These are phyloP conservation scores for Lodderomyces jiufengensis DNA, from an alignment of 1,139 yeast species.

Conservation along the genomic window DNA sequence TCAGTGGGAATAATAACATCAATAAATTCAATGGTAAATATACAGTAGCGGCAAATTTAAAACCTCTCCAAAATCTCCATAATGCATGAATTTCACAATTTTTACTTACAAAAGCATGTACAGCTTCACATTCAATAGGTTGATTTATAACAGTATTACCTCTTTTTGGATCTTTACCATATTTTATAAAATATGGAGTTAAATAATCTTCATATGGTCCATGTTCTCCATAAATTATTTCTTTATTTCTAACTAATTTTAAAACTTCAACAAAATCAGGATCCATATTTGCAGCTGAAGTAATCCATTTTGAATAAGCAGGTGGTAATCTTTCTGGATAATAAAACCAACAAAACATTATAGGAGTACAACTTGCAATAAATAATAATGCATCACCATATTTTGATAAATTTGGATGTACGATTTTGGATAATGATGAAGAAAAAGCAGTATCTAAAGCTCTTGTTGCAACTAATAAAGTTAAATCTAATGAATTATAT, in stretches of 20 bases:
- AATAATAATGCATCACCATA: conserved; percentile 31
- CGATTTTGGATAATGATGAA: conserved; percentile 19
- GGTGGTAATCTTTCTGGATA: conserved; percentile 32
- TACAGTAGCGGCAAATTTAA: conserved; percentile 30
- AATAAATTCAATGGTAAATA: conserved; percentile 32
- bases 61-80: conserved; percentile 36
- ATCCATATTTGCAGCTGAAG: conserved; percentile 42
- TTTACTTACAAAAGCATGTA: conserved; percentile 32
- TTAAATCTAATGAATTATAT: conserved; percentile 31
- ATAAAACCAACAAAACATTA: conserved; percentile 38
- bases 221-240: conserved; percentile 24
- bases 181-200: conserved; percentile 23
- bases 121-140: conserved; percentile 30
- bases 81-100: conserved; percentile 38
- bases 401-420: conserved; percentile 14
- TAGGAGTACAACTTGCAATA: conserved; percentile 25
- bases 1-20: conserved; percentile 29
- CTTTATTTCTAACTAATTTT: conserved; percentile 21
- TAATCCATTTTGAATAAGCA: conserved; percentile 37
- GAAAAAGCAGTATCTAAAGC: conserved; percentile 34
- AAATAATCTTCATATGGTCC: conserved; percentile 21
- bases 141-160: conserved; percentile 20
- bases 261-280: conserved; percentile 24
- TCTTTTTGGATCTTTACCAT: conserved; percentile 23
- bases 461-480: conserved; percentile 33